A percentile compares a stretch with the other conserved stretches of the same genome.
phyloP scores from a whole-genome alignment of 1,284 basidiomycete genomes.

The Neotropicomus parvogracilis region DNA sequence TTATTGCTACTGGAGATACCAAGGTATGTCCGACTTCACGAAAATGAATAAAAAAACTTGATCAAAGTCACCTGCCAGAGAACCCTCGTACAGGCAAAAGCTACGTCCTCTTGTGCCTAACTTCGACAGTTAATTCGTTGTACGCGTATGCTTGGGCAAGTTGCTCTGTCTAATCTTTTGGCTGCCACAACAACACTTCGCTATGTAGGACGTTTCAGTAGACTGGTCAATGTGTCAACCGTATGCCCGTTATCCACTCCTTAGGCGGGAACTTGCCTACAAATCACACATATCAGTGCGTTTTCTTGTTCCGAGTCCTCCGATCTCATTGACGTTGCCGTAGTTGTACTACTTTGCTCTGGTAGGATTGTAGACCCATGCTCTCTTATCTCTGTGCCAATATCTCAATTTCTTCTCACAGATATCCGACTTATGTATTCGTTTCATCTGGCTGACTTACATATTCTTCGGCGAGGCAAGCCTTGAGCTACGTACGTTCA shows the following conservation, averaged over 20 bases:
- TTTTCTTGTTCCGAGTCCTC: constrained; percentile 11
- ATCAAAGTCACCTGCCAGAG: constrained; percentile 6
- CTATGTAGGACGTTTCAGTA: constrained; percentile 64
- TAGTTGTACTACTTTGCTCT: constrained; percentile 75
- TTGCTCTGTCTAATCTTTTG: constrained; percentile 3
- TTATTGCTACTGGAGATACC: constrained; percentile 72
- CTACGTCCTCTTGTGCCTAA: constrained; percentile 66
- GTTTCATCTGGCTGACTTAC: constrained; percentile 84
- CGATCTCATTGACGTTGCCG: constrained; percentile 1
- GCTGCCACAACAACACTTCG: constrained; percentile 1
- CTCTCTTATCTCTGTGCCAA: not conserved
- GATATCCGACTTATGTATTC: constrained; percentile 69
- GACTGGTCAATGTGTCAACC: constrained; percentile 79
- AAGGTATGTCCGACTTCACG: constrained; percentile 7
- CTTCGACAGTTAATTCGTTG: constrained; percentile 58
- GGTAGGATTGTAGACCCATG: constrained; percentile 38
- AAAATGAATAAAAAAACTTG: not conserved
- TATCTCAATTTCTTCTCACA: constrained; percentile 27
- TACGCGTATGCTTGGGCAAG: constrained; percentile 81
- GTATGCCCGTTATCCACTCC: constrained; percentile 55
- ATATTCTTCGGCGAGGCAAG: constrained; percentile 54
- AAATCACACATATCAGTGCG: constrained; percentile 55
- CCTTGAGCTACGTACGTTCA: constrained; percentile 60
- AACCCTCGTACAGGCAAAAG: constrained; percentile 39
- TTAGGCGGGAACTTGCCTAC: constrained; percentile 77